Base-by-base conservation (phyloP, 75 land plant species). In the Selaginella tamariscina region DNA sequence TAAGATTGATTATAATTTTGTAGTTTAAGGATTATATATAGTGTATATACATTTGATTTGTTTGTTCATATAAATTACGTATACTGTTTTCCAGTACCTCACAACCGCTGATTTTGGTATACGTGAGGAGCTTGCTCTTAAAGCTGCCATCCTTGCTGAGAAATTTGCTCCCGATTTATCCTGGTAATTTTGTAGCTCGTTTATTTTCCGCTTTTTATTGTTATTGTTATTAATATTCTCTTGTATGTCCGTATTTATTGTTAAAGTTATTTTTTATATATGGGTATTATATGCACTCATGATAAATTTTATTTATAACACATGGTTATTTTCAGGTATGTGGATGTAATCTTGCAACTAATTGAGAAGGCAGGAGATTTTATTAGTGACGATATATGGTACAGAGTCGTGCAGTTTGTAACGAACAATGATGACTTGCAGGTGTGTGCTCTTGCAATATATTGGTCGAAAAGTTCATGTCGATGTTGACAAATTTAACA, bases 281-380 rank as follows among this genome's bases (percentile, higher is more conserved):
- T n/a, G n/a, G n/a, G n/a, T n/a, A n/a, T n/a, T n/a, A n/a, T n/a
- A n/a, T n/a, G n/a, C n/a, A n/a, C n/a, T n/a, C n/a, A n/a, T n/a
- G n/a, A n/a, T n/a, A n/a, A n/a, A n/a, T n/a, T n/a, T 39, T 39
- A 15, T 15, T 39, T 5, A 39, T 59, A 21, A 59, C 9, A 21
- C 2, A 23, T 59, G 8, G 24, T 59, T 59, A 54, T 32, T n/a
- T 23, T 27, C 75, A 95, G 99, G 99, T 95, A 95, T 82, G 97
- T 95, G 9, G 92, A 95, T 79, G 99, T 95, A 56, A 95, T 95
- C 65, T 88, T 95, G 77, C 99, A 95, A 75, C 75, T 95, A 64
- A 90, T 95, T 72, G 99, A 95, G 69, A 95, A 95, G 75, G 99
- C 99, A 33, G 99, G 99, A 15, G 99, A 95, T 76, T 95, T 95